Base-by-base conservation (phyloP, 805 yeast genomes). In the Cyberlindnera galapagoensis region DNA sequence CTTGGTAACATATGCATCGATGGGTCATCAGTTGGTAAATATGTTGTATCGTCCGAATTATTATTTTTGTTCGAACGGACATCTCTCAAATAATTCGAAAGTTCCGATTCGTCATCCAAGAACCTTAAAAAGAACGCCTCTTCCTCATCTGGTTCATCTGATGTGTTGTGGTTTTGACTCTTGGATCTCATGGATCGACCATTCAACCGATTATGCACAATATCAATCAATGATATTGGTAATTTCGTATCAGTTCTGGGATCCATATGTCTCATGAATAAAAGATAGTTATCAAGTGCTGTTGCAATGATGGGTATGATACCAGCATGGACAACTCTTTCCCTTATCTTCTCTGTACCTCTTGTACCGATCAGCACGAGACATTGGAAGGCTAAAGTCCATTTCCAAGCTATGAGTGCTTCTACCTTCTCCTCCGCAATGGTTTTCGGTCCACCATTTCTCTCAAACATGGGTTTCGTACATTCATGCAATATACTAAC, bases 311-410 rank as follows among this genome's bases (percentile, higher is more conserved):
- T 75, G 1, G 97, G 96, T 24, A 92, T 71, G 39, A 87, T 77
- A 5, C 97, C 97, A 2, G 97, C 94, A 40, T 82, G 78, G 8
- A 87, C 96, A 7, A 92, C 83, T 47, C 87, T 76, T 45, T 80
- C 77, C 31, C 98, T 67, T 30, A 88, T 84, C 32, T 66, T 62
- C 56, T 88, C 97, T 2, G 94, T 77, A 16, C 98, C 98, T 44
- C 97, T 69, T 1, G 97, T 87, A 10, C 97, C 96, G 13, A 90
- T 76, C 35, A 86, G 69, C 1, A 90, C 94, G 35, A 90, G 62
- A 54, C 97, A 88, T 62, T 90, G 98, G 51, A 92, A 77, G 0
- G 97, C 84, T 34, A 90, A 62, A 6, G 95, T 84, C 98, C 98
- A 90, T 61, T 90, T 90, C 96, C 96, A 90, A 0, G 94, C 88